A percentile compares a stretch with the other conserved stretches of the same genome.
These are phyloP conservation scores for Cercospora canescens DNA, from an alignment of 2,329 filamentous ascomycete genomes.

Conservation along the genomic window DNA sequence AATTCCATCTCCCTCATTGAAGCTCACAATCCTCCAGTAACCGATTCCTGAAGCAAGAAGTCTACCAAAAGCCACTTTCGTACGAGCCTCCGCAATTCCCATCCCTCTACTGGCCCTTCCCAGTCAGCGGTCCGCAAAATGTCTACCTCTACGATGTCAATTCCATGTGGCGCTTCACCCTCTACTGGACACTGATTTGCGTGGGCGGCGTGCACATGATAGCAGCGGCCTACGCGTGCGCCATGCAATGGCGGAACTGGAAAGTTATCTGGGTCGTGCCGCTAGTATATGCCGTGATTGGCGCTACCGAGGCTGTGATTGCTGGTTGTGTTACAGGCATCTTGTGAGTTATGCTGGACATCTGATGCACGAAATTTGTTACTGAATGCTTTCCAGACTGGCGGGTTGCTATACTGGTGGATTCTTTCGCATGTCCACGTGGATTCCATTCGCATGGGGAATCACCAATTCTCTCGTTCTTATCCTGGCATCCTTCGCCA, in stretches of 20 bases:
- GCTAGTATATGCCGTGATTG: slow-evolving; percentile 68
- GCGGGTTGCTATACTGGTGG: slow-evolving; percentile 79
- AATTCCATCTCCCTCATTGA: not conserved
- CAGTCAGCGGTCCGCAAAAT: slow-evolving; percentile 56
- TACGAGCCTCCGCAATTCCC: slow-evolving; percentile 76
- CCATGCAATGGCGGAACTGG: slow-evolving; percentile 64
- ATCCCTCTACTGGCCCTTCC: slow-evolving; percentile 74
- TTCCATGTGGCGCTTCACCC: slow-evolving; percentile 85
- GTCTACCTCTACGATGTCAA: slow-evolving; percentile 69
- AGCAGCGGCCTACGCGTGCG: slow-evolving; percentile 69
- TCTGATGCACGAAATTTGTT: not conserved
- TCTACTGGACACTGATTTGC: slow-evolving; percentile 82
- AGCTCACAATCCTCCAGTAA: slow-evolving; percentile 22
- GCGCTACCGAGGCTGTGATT: slow-evolving; percentile 73
- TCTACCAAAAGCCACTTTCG: slow-evolving; percentile 51
- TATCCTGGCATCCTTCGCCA: slow-evolving; percentile 87
- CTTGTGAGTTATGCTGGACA: slow-evolving; percentile 57
- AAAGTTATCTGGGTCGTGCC: slow-evolving; percentile 69
- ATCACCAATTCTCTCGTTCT: slow-evolving; percentile 80
- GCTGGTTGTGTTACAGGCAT: slow-evolving; percentile 80
- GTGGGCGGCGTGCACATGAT: slow-evolving; percentile 74
- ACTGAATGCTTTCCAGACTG: slow-evolving; percentile 52
- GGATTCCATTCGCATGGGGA: slow-evolving; percentile 89
- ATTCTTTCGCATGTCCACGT: slow-evolving; percentile 88
- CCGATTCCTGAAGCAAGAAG: slow-evolving; percentile 47